A percentile compares a stretch with the other conserved stretches of the same genome.
Conservation (phyloP, 768 basidiomycete species). For the Leccinum barrowsii region DNA sequence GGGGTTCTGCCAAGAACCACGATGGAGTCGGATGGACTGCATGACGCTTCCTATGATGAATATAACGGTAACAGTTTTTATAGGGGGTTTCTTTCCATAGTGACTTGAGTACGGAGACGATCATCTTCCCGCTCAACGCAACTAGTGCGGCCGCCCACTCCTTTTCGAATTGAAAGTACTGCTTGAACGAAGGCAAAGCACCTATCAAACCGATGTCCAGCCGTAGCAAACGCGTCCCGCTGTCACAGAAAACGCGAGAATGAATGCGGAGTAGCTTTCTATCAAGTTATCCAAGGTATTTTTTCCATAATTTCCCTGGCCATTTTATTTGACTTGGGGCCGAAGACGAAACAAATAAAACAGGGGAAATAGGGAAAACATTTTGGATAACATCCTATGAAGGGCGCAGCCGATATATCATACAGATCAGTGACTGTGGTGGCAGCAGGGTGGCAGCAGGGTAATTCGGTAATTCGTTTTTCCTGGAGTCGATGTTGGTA, state of each 20-base stretch:
- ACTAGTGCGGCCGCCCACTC: constrained; percentile 23
- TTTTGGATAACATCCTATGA: too few species aligned
- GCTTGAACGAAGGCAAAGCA: constrained; percentile 33
- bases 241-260: constrained; percentile 32
- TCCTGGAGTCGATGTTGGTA: too few species aligned
- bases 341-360: too few species aligned
- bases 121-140: constrained; percentile 30
- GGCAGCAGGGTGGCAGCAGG: too few species aligned
- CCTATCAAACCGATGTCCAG: constrained; percentile 38
- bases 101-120: constrained; percentile 34
- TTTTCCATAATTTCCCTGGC: too few species aligned
- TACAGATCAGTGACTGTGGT: too few species aligned
- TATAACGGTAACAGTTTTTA: constrained; percentile 28
- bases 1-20: constrained; percentile 29
- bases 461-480: too few species aligned
- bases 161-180: constrained; percentile 33
- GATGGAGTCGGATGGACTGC: constrained; percentile 21
- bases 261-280: constrained; percentile 22
- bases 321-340: too few species aligned
- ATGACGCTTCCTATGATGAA: constrained; percentile 33
- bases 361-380: too few species aligned
- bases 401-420: too few species aligned
- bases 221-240: constrained; percentile 35
- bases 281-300: constrained; percentile 6
- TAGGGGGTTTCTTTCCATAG: constrained; percentile 33